Evolutionary conservation across 495 filamentous ascomycete genomes (phyloP).

Genomic region (Bacidia rubella): DNA sequence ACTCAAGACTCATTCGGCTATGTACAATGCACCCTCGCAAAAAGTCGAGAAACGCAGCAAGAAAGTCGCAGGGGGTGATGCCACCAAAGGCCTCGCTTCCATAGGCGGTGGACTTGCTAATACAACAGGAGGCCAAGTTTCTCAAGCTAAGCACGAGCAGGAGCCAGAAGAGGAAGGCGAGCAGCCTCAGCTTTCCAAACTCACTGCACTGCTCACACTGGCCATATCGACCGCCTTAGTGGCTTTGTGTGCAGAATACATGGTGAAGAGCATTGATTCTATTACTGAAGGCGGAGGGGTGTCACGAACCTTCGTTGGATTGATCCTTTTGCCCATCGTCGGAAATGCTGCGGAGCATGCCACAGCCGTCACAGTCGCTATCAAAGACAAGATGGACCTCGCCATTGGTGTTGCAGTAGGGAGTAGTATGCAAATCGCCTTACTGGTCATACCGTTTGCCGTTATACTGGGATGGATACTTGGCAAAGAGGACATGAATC

Average conservation of each 20-base stretch:
- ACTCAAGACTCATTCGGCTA: conserved; percentile 57
- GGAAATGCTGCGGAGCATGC: conserved; percentile 83
- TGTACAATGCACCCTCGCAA: conserved; percentile 60
- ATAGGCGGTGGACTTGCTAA: conserved; percentile 29
- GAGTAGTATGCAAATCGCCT: conserved; percentile 75
- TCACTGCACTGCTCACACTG: conserved; percentile 58
- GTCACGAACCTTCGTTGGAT: conserved; percentile 63
- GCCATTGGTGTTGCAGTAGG: conserved; percentile 76
- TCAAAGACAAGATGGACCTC: conserved; percentile 86
- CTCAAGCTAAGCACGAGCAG: conserved; percentile 24
- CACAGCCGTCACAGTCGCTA: conserved; percentile 72
- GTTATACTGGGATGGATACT: conserved; percentile 75
- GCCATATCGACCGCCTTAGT: conserved; percentile 62
- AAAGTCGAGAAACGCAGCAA: conserved; percentile 48
- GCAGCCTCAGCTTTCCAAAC: conserved; percentile 54
- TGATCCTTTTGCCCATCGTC: conserved; percentile 80
- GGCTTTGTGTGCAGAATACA: conserved; percentile 79
- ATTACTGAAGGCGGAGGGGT: conserved; percentile 45
- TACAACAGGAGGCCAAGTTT: conserved; percentile 27
- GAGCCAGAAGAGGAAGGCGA: conserved; percentile 51
- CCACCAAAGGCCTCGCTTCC: conserved; percentile 44
- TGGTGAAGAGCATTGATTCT: conserved; percentile 66
- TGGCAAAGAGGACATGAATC: conserved; percentile 52
- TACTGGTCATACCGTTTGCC: conserved; percentile 64
- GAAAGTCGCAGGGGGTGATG: conserved; percentile 37